phyloP scores from a whole-genome alignment of 2,329 filamentous ascomycete species.

The Fusarium nelsonii region DNA sequence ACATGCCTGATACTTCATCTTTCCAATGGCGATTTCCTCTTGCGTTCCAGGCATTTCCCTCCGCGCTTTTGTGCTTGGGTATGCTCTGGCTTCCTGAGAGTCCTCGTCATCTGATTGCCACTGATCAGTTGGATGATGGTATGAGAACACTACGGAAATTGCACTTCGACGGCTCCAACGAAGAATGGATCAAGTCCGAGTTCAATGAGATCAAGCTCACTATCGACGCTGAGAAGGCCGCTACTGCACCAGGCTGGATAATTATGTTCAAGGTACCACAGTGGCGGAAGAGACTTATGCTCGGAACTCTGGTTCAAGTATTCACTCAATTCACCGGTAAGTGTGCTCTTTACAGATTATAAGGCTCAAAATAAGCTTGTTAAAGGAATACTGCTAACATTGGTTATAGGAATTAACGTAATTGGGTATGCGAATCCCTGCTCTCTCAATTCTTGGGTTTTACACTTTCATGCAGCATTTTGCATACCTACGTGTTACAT shows the following conservation, averaged over 20 bases:
- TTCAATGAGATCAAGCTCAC: conserved; percentile 68
- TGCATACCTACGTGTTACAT: not conserved
- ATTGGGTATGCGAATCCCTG: conserved; percentile 54
- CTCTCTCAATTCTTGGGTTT: not conserved
- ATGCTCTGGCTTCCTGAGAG: conserved; percentile 48
- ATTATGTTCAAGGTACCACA: conserved; percentile 68
- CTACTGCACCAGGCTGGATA: conserved; percentile 58
- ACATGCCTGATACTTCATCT: conserved; percentile 43
- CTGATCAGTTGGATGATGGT: conserved; percentile 57
- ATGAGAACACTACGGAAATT: conserved; percentile 58
- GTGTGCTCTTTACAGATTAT: not conserved
- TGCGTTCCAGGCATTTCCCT: conserved; percentile 44
- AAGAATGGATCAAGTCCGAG: conserved; percentile 66
- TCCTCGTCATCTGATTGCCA: conserved; percentile 50
- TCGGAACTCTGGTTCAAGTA: conserved; percentile 69
- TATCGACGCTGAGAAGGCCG: conserved; percentile 56
- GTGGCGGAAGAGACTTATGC: conserved; percentile 68
- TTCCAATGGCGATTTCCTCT: conserved; percentile 53
- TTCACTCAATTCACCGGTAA: conserved; percentile 65
- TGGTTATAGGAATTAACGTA: conserved; percentile 59
- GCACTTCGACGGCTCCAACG: conserved; percentile 65
- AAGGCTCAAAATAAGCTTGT: not conserved
- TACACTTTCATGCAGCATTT: not conserved
- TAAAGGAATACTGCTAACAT: not conserved
- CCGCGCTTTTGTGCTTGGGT: conserved; percentile 36